Conservation (phyloP, 2,329 filamentous ascomycete species). For the Trichoderma sp. region DNA sequence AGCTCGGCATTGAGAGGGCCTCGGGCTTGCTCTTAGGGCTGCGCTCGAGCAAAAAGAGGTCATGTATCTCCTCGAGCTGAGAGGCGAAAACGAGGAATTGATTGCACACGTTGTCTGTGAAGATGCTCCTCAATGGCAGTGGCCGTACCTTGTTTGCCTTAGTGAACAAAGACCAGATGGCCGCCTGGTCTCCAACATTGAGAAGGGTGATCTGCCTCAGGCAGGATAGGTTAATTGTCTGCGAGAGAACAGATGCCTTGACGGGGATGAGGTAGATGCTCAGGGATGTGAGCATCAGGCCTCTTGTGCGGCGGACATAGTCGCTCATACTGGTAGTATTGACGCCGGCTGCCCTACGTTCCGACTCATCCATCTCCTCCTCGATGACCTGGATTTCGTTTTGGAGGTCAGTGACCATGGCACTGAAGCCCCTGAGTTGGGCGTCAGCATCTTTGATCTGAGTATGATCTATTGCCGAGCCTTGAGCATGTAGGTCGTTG, state of each 20-base stretch:
- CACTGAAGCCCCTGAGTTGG: conserved; percentile 31
- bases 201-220: conserved; percentile 60
- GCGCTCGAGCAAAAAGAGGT: conserved; percentile 60
- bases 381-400: conserved; percentile 36
- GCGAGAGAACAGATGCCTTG: conserved; percentile 55
- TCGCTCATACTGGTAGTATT: conserved; percentile 38
- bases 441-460: conserved; percentile 24
- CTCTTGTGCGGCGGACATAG: conserved; percentile 58
- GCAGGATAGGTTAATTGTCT: conserved; percentile 55
- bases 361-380: conserved; percentile 33
- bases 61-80: conserved; percentile 52
- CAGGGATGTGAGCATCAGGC: conserved; percentile 54
- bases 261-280: conserved; percentile 59
- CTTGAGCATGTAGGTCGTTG: conserved; percentile 28
- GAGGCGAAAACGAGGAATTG: conserved; percentile 54
- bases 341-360: background rate
- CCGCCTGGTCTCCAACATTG: conserved; percentile 60
- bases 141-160: conserved; percentile 53
- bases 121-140: conserved; percentile 56
- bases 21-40: conserved; percentile 51
- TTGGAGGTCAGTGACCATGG: conserved; percentile 36
- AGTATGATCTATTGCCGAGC: conserved; percentile 27
- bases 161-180: conserved; percentile 57
- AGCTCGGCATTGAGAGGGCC: conserved; percentile 50
- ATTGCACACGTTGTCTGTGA: conserved; percentile 60